Evolutionary conservation across 2,329 filamentous ascomycete species (phyloP), one percentile per base, ranked within the genome.

Genomic region (Aspergillus melleus): DNA sequence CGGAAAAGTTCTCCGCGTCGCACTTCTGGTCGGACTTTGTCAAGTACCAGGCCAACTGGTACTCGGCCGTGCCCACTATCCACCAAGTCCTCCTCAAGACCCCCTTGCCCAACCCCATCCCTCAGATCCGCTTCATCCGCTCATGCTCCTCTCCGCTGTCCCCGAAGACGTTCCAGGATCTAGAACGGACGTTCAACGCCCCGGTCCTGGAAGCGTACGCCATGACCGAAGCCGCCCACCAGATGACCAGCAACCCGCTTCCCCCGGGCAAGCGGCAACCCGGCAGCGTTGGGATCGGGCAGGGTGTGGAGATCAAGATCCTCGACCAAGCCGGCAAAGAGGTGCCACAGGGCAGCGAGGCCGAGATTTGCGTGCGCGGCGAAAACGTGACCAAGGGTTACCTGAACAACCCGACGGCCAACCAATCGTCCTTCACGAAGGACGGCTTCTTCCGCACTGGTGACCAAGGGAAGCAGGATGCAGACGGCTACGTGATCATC

Each of bases 1-100:
- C 91, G 2, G 70, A 82, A 55, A 90, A 88, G 70, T 96, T 96
- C 83, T 94, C 90, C 4, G 91, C 92, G 9, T 84, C 85, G 1
- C 88, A 90, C 20, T 96, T 96, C 78, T 96, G 92, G 92, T 75
- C 77, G 24, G 88, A 95, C 74, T 95, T 95, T 70, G 82, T 82
- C 66, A 80, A 83, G 6, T 83, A 92, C 79, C 82, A 86, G 64
- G 92, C 91, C 26, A 96, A 91, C 74, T 96, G 92, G 92, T 96
- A 95, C 78, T 95, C 91, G 0, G 92, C 92, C 1, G 92, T 95
- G n/a, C 92, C 92, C 1, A 96, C 92, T 0, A 96, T 96, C 72
- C 92, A 96, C 76, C 91, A 95, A 72, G 94, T 96, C 69, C 82
- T 96, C 4, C 86, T 96, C 60, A 91, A 89, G 77, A 87, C 84